Evolutionary conservation across 495 filamentous ascomycete species (phyloP).

Genomic region (Aspergillus saccharolyticus): DNA sequence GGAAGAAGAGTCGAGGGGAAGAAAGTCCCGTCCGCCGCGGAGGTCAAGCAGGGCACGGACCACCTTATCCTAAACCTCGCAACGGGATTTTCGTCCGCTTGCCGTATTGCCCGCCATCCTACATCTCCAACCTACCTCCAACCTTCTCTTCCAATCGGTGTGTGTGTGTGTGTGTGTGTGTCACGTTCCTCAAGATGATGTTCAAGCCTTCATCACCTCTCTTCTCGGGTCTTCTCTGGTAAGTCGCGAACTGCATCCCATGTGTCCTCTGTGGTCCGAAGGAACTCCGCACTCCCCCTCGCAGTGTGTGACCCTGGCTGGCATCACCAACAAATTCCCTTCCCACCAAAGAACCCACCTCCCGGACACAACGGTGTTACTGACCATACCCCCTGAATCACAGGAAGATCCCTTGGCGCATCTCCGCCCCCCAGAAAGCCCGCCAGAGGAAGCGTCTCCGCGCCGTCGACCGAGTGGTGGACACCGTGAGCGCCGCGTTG

Average conservation of each 20-base stretch:
- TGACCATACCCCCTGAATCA: neutral
- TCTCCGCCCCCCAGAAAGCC: constrained; percentile 83
- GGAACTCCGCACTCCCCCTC: neutral
- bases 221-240: constrained; percentile 82
- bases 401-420: constrained; percentile 98
- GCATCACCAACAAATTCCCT: constrained; percentile 3
- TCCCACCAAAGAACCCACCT: neutral
- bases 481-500: constrained; percentile 69
- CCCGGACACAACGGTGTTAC: too few relatives aligned
- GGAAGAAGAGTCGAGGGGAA: neutral
- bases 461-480: constrained; percentile 77
- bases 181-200: constrained; percentile 22
- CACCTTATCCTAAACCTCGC: constrained; percentile 9
- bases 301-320: constrained; percentile 3
- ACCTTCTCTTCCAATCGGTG: neutral
- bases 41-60: constrained; percentile 21
- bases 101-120: too few relatives aligned
- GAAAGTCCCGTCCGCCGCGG: constrained; percentile 18
- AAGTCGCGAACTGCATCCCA: constrained; percentile 19
- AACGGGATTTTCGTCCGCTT: constrained; percentile 23
- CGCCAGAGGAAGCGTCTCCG: constrained; percentile 83
- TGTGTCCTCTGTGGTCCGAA: constrained; percentile 4
- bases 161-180: neutral
- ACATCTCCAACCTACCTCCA: neutral
- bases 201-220: constrained; percentile 75